phyloP scores from a whole-genome alignment of 2,329 filamentous ascomycete species.

The Fusarium sp. region DNA sequence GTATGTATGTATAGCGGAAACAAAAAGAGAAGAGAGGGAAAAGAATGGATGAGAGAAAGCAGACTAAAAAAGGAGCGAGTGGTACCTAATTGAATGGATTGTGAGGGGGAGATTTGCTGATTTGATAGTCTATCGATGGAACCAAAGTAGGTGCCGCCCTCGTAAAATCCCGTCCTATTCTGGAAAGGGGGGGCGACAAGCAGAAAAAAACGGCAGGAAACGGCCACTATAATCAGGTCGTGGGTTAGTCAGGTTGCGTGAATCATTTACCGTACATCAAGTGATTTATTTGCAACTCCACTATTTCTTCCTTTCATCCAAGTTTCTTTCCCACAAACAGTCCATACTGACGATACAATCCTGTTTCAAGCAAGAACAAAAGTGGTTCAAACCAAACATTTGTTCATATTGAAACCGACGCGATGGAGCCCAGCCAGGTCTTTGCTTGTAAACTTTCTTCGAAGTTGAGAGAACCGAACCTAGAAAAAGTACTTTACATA shows the following conservation, averaged over 20 bases:
- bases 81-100: constrained; percentile 9
- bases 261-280: constrained; percentile 25
- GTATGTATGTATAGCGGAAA: constrained; percentile 5
- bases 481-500: too few species aligned
- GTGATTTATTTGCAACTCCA: neutral
- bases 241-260: neutral
- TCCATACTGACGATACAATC: neutral
- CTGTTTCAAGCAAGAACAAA: constrained; percentile 14
- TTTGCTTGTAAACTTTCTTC: neutral
- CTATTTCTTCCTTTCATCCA: neutral
- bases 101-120: constrained; percentile 37
- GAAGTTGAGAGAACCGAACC: neutral
- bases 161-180: constrained; percentile 15
- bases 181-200: constrained; percentile 35
- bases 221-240: constrained; percentile 22
- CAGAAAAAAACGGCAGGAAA: constrained; percentile 28
- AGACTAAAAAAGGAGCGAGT: constrained; percentile 24
- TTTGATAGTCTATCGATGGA: constrained; percentile 29
- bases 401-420: constrained; percentile 15
- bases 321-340: neutral
- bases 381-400: constrained; percentile 17
- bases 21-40: constrained; percentile 18
- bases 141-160: constrained; percentile 32
- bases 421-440: neutral
- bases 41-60: constrained; percentile 20